Percentiles rank a stretch among this genome's conserved stretches.
These are phyloP conservation scores for Penicillium oxalicum DNA, from an alignment of 2,329 filamentous ascomycete genomes.

Conservation along the genomic window DNA sequence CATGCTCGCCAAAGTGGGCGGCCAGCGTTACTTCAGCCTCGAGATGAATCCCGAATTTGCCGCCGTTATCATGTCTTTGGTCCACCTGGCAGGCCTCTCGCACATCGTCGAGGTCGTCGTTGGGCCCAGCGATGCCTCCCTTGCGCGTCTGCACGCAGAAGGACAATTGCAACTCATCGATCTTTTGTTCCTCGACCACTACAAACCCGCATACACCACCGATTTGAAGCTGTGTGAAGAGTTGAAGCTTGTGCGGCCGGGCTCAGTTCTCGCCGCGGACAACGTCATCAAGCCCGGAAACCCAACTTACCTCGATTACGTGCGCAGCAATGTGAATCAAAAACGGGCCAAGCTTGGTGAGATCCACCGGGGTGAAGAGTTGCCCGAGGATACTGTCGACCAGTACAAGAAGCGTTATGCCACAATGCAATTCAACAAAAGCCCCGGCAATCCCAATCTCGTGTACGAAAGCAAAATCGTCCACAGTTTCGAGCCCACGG, in stretches of 20 bases:
- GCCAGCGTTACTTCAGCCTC: conserved; percentile 61
- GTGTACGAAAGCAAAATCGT: conserved; percentile 54
- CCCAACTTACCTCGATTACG: conserved; percentile 53
- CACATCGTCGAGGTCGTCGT: conserved; percentile 64
- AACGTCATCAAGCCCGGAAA: conserved; percentile 42
- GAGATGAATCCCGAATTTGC: conserved; percentile 69
- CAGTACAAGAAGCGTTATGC: conserved; percentile 23
- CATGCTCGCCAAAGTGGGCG: conserved; percentile 55
- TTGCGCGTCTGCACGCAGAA: conserved; percentile 35
- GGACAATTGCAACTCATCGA: conserved; percentile 36
- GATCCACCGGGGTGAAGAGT: conserved; percentile 16
- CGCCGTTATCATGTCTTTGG: conserved; percentile 59
- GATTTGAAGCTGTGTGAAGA: conserved; percentile 74
- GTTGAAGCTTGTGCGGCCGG: conserved; percentile 56
- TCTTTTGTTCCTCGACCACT: conserved; percentile 72
- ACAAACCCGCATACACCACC: conserved; percentile 66
- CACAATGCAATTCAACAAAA: conserved; percentile 24
- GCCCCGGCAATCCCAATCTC: conserved; percentile 56
- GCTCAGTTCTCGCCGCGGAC: conserved; percentile 41
- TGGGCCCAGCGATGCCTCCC: conserved; percentile 58
- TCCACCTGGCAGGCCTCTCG: conserved; percentile 64
- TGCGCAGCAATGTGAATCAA: conserved; percentile 56
- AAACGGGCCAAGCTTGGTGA: conserved; percentile 39
- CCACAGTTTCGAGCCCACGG: conserved; percentile 2
- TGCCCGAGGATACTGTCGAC: conserved; percentile 11